A percentile compares a stretch with the other conserved stretches of the same genome.
These are phyloP conservation scores for Casuarina equisetifolia DNA, from an alignment of 306 rosid species.

Conservation along the genomic window DNA sequence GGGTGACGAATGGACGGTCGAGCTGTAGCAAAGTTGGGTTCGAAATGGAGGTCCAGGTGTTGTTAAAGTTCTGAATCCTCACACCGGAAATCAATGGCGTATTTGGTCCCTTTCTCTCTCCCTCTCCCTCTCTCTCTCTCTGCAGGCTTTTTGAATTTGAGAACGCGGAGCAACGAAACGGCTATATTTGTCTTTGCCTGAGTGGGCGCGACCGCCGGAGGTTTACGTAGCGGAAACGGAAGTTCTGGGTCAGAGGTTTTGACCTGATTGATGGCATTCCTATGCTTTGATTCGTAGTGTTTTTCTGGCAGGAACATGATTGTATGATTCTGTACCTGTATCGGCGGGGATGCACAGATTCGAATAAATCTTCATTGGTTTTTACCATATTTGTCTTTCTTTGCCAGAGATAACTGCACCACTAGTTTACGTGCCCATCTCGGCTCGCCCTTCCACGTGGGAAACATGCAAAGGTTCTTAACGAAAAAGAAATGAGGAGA, in stretches of 20 bases:
- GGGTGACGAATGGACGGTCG: constrained; percentile 62
- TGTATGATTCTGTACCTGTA: background rate
- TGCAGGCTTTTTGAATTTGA: constrained; percentile 24
- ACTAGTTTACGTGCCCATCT: constrained; percentile 21
- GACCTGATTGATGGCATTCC: background rate
- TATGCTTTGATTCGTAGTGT: background rate
- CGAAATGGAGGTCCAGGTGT: constrained; percentile 50
- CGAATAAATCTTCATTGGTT: constrained; percentile 5
- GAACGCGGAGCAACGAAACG: constrained; percentile 25
- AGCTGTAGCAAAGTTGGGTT: constrained; percentile 34
- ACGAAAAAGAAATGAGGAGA: constrained; percentile 7
- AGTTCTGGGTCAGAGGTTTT: background rate
- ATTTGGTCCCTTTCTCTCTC: constrained; percentile 19
- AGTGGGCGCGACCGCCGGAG: constrained; percentile 4
- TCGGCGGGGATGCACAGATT: background rate
- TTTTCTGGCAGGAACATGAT: background rate
- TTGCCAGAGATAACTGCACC: too few relatives aligned
- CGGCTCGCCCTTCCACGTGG: constrained; percentile 32
- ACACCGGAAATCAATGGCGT: constrained; percentile 62
- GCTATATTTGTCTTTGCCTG: constrained; percentile 15
- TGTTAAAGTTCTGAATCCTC: constrained; percentile 68
- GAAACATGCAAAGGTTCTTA: constrained; percentile 38
- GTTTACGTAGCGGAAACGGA: background rate
- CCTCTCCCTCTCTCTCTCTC: background rate
- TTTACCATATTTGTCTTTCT: background rate